Conservation (phyloP, 2,329 filamentous ascomycete species). For the Rasamsonia emersonii region DNA sequence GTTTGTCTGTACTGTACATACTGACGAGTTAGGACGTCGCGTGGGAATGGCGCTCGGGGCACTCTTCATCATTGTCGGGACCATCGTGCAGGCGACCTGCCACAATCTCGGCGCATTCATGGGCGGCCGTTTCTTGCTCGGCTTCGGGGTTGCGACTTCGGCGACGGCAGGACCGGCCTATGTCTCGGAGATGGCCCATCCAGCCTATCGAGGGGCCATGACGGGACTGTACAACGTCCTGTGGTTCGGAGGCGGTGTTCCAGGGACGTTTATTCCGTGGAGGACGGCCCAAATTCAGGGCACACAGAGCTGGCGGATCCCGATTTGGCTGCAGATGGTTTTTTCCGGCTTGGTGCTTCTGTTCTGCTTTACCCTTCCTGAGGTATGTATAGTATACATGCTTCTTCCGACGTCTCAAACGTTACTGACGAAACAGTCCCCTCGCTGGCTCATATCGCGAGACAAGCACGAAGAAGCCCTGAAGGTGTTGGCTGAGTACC, state of each 20-base stretch:
- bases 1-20: not conserved
- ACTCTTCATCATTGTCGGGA: slow-evolving; percentile 19
- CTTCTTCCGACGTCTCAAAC: not conserved
- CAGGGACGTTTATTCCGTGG: slow-evolving; percentile 41
- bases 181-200: slow-evolving; percentile 31
- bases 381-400: slow-evolving; percentile 6
- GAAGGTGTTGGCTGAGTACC: slow-evolving; percentile 46
- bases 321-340: slow-evolving; percentile 46
- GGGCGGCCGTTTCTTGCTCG: slow-evolving; percentile 23
- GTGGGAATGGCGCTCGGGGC: slow-evolving; percentile 21
- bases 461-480: slow-evolving; percentile 49
- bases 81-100: slow-evolving; percentile 18
- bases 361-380: slow-evolving; percentile 45
- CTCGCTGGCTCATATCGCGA: slow-evolving; percentile 35
- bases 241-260: slow-evolving; percentile 40
- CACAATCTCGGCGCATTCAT: slow-evolving; percentile 20
- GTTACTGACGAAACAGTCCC: not conserved
- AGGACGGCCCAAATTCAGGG: slow-evolving; percentile 30
- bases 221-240: slow-evolving; percentile 36
- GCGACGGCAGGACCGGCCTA: slow-evolving; percentile 23
- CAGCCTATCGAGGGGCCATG: slow-evolving; percentile 26
- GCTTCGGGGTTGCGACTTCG: slow-evolving; percentile 21
- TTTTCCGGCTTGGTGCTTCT: slow-evolving; percentile 41
- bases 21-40: slow-evolving; percentile 13
- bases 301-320: slow-evolving; percentile 50